Percentiles rank a stretch among this genome's conserved stretches.
Evolutionary conservation across 129 eudicot genomes (phyloP).

Genomic region (Apium graveolens): DNA sequence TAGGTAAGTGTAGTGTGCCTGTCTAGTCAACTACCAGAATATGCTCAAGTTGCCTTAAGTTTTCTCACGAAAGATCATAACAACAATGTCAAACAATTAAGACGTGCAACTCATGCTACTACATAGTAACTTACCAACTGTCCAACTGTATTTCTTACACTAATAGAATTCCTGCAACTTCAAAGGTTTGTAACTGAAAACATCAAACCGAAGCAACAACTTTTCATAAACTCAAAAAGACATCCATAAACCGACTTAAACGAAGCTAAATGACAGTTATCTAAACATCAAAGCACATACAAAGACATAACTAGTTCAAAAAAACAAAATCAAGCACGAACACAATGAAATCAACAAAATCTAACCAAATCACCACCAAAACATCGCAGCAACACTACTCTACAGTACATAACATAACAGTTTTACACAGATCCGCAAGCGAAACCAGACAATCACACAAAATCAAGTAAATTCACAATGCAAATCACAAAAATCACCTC

Average conservation of each 20-base stretch:
- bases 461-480: not conserved
- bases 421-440: not conserved
- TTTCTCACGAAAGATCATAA: not conserved
- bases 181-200: not conserved
- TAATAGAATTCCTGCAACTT: not conserved
- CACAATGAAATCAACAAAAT: not conserved
- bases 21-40: not conserved
- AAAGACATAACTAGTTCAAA: not conserved
- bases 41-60: not conserved
- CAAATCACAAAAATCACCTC: not conserved
- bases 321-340: not conserved
- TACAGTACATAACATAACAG: not conserved
- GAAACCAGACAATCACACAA: not conserved
- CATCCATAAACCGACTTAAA: not conserved
- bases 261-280: not conserved
- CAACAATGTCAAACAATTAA: not conserved
- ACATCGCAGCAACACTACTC: not conserved
- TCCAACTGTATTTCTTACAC: not conserved
- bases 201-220: not conserved
- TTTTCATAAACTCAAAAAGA: not conserved
- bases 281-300: not conserved
- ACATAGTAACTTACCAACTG: not conserved
- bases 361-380: not conserved
- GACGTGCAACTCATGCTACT: not conserved
- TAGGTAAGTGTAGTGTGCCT: not conserved